Conservation (phyloP, 2,329 filamentous ascomycete species). For the Penicillium sp. region DNA sequence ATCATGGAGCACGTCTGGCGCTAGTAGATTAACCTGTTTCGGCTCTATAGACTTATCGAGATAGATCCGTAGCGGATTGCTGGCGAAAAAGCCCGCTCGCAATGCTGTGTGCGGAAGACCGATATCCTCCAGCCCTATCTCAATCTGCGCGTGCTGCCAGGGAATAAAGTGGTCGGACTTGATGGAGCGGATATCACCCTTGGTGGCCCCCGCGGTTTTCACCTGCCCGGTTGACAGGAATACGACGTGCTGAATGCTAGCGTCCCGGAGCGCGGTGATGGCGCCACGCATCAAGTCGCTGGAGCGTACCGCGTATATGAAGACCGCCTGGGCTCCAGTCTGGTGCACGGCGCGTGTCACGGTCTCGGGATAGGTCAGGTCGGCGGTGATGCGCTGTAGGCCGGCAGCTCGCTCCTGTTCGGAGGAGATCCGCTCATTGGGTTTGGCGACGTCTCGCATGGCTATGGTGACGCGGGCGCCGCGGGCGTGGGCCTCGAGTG, state of each 20-base stretch:
- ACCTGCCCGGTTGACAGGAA: conserved; percentile 23
- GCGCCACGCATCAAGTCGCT: conserved; percentile 41
- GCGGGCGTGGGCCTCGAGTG: conserved; percentile 38
- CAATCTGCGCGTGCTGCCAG: conserved; percentile 46
- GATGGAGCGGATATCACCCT: conserved; percentile 27
- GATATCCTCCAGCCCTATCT: conserved; percentile 41
- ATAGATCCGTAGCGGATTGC: conserved; percentile 30
- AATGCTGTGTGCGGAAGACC: conserved; percentile 39
- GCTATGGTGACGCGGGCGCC: conserved; percentile 50
- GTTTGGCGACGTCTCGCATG: conserved; percentile 48
- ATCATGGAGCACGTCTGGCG: too few species aligned
- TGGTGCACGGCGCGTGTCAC: conserved; percentile 39
- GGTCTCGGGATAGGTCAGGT: conserved; percentile 45
- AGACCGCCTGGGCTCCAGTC: conserved; percentile 48
- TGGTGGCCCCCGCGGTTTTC: too few species aligned
- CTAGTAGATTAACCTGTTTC: too few species aligned
- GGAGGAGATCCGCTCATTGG: conserved; percentile 36
- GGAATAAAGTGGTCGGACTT: conserved; percentile 34
- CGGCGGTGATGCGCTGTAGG: conserved; percentile 44
- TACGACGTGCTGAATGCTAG: conserved; percentile 47
- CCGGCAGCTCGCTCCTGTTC: conserved; percentile 29
- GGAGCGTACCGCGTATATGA: conserved; percentile 45
- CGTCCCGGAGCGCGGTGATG: conserved; percentile 46
- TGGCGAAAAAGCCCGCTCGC: conserved; percentile 49
- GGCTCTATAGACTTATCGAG: too few species aligned